phyloP scores from a whole-genome alignment of 1,139 yeast genomes.

The Geotrichum histeridarum region DNA sequence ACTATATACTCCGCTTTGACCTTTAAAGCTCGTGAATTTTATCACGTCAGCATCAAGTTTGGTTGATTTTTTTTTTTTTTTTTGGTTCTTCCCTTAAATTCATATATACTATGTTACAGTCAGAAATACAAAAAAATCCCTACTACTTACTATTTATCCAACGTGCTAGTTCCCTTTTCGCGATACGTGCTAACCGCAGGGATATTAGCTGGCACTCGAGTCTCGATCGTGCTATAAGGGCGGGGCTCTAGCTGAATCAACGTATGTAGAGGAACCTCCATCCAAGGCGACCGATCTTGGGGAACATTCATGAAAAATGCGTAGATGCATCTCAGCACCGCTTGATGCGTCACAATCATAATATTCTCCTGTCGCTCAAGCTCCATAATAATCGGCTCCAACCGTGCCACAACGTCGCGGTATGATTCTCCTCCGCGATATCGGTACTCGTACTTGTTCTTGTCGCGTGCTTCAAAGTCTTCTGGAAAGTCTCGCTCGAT shows the following conservation, averaged over 20 bases:
- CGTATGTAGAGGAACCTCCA: conserved; percentile 96
- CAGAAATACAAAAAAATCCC: not conserved
- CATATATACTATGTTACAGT: not conserved
- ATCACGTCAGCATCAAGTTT: not conserved
- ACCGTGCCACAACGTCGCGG: conserved; percentile 86
- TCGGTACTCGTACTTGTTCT: conserved; percentile 89
- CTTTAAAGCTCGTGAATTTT: not conserved
- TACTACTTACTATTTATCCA: conserved; percentile 4
- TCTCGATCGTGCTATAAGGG: conserved; percentile 84
- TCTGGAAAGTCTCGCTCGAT: conserved; percentile 81
- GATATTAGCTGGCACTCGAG: conserved; percentile 86
- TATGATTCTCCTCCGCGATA: conserved; percentile 97
- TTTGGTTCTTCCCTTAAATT: not conserved
- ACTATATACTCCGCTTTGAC: no score
- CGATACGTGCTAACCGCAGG: conserved; percentile 97
- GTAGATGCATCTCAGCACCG: conserved; percentile 90
- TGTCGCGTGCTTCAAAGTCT: conserved; percentile 93
- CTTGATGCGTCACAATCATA: conserved; percentile 94
- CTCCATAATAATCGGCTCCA: conserved; percentile 97
- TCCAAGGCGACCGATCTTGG: conserved; percentile 97
- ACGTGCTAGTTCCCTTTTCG: conserved; percentile 58
- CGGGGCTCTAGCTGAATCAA: conserved; percentile 88
- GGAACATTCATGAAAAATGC: conserved; percentile 98
- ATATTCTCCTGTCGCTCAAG: conserved; percentile 95
- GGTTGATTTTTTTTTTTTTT: not conserved